These are phyloP conservation scores for Trichosporon sp. DNA, from an alignment of 1,284 basidiomycete genomes.

Conservation along the genomic window DNA sequence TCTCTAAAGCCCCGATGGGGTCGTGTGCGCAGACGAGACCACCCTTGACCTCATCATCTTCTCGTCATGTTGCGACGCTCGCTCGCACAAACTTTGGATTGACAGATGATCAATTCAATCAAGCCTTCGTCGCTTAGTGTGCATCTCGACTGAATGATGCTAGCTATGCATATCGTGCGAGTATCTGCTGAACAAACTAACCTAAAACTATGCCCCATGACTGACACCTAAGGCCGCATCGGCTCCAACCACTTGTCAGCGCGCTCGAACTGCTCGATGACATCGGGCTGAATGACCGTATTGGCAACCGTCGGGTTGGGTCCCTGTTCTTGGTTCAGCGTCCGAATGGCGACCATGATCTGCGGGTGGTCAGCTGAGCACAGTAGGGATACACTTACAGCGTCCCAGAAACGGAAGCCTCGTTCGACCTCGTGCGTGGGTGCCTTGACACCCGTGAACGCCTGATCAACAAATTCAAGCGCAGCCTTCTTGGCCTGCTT, in stretches of 20 bases:
- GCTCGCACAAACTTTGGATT: not conserved
- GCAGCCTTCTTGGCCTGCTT: slow-evolving; percentile 78
- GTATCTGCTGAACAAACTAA: not conserved
- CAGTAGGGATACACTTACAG: slow-evolving; percentile 57
- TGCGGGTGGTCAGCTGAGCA: slow-evolving; percentile 43
- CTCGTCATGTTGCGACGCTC: not conserved
- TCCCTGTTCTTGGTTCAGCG: slow-evolving; percentile 69
- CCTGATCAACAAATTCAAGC: slow-evolving; percentile 85
- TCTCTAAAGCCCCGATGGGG: too few relatives aligned
- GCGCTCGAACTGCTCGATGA: slow-evolving; percentile 89
- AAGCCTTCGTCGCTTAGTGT: not conserved
- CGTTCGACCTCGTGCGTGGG: slow-evolving; percentile 84
- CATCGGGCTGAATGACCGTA: slow-evolving; percentile 49
- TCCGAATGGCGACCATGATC: slow-evolving; percentile 82
- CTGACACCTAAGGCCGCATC: slow-evolving; percentile 66
- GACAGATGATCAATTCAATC: not conserved
- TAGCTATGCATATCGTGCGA: not conserved
- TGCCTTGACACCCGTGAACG: slow-evolving; percentile 80
- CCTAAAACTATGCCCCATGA: not conserved
- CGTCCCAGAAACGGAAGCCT: slow-evolving; percentile 97
- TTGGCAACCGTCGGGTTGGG: slow-evolving; percentile 59
- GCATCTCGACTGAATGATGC: not conserved
- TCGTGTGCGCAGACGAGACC: too few relatives aligned
- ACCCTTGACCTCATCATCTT: too few relatives aligned
- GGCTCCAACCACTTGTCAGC: slow-evolving; percentile 89